Conservation (phyloP, 176 grass and related monocot genomes). For the Luzula sylvatica region DNA sequence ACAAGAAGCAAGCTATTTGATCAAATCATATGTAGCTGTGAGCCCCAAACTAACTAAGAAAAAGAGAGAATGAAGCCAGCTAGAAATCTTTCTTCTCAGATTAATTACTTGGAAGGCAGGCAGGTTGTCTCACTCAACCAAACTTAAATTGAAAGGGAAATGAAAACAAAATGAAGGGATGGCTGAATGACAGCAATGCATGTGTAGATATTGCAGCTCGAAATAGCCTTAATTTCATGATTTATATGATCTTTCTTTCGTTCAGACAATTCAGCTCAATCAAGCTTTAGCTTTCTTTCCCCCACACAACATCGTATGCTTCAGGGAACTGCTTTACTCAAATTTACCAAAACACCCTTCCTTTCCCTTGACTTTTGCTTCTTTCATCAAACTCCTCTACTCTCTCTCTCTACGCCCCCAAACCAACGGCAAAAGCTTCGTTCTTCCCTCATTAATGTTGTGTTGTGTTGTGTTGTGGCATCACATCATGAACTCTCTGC, state of each 20-base stretch:
- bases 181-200: conserved; percentile 20
- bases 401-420: too few relatives aligned
- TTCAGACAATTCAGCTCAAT: conserved; percentile 7
- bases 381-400: background rate
- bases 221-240: too few relatives aligned
- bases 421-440: too few relatives aligned
- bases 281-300: background rate
- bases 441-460: background rate
- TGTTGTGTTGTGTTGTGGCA: too few relatives aligned
- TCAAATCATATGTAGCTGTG: too few relatives aligned
- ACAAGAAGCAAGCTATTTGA: too few relatives aligned
- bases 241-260: background rate
- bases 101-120: background rate
- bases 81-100: conserved; percentile 2
- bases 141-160: background rate
- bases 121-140: background rate
- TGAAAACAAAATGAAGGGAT: conserved; percentile 1
- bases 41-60: background rate
- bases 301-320: conserved; percentile 27
- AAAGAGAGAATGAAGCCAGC: background rate
- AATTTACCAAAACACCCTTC: conserved; percentile 26
- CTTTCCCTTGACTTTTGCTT: conserved; percentile 1
- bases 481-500: too few relatives aligned
- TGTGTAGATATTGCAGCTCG: background rate
- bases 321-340: conserved; percentile 21